A percentile compares a stretch with the other conserved stretches of the same genome.
These are phyloP conservation scores for Sarcocystis neurona DNA, from an alignment of 169 alveolate species.

Conservation along the genomic window DNA sequence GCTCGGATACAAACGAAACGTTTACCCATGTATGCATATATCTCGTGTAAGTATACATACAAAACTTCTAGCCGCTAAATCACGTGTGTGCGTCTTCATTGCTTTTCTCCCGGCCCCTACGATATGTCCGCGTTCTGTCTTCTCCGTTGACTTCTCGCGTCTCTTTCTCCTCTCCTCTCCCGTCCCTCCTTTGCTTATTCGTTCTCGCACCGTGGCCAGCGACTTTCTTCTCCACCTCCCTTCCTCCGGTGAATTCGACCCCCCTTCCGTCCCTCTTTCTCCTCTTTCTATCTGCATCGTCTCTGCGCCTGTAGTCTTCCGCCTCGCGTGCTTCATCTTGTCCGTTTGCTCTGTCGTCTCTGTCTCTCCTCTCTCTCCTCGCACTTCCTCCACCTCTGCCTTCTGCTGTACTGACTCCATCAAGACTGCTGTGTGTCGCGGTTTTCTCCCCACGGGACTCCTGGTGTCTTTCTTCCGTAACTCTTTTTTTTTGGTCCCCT, in stretches of 20 bases:
- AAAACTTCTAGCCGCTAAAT: no score
- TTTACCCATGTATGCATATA: no score
- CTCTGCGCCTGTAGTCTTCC: neutral
- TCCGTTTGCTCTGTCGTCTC: neutral
- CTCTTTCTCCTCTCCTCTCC: neutral
- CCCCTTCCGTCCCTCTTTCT: neutral
- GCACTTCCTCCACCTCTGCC: neutral
- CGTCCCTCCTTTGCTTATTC: neutral
- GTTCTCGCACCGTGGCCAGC: neutral
- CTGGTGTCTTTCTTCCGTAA: neutral
- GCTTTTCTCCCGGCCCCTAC: no score
- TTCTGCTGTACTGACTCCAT: no score
- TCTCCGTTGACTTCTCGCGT: no score
- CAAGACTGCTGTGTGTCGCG: no score
- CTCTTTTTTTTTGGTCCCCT: neutral
- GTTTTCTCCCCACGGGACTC: neutral
- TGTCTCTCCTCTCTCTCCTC: neutral
- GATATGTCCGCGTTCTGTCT: no score
- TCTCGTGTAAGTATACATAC: no score
- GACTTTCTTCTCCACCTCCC: neutral
- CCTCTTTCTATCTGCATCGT: neutral
- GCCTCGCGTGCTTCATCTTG: neutral
- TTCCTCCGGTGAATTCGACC: neutral
- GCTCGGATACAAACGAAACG: no score
- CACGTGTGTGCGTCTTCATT: no score